Evolutionary conservation across 768 basidiomycete species (phyloP).

Genomic region (Crucibulum laeve): DNA sequence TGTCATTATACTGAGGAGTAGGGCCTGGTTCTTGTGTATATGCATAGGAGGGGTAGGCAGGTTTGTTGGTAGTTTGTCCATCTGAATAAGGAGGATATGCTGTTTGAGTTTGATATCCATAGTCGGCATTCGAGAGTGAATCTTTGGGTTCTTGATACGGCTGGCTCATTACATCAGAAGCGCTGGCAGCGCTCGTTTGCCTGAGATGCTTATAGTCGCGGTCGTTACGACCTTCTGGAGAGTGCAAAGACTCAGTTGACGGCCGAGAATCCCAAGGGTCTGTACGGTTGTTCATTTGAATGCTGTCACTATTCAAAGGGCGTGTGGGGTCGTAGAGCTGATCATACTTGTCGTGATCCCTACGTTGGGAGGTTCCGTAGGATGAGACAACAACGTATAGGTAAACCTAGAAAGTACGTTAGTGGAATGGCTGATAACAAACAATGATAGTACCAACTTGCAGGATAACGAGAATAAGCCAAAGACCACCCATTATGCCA

Average conservation of each 20-base stretch:
- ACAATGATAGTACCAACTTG: conserved; percentile 51
- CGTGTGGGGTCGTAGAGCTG: conserved; percentile 58
- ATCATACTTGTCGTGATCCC: conserved; percentile 80
- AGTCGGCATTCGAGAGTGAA: conserved; percentile 27
- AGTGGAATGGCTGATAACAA: not conserved
- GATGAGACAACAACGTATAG: conserved; percentile 42
- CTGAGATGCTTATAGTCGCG: conserved; percentile 44
- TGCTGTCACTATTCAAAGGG: conserved; percentile 49
- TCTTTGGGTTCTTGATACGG: conserved; percentile 45
- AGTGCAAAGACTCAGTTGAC: conserved; percentile 37
- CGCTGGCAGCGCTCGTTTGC: conserved; percentile 49
- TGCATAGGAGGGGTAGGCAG: conserved; percentile 19
- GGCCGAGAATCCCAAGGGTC: conserved; percentile 70
- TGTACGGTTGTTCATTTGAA: conserved; percentile 58
- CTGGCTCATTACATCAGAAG: conserved; percentile 49
- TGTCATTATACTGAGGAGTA: conserved; percentile 31
- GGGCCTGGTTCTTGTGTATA: conserved; percentile 36
- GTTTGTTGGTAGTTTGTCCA: conserved; percentile 13
- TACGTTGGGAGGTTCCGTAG: conserved; percentile 69
- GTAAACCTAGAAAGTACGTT: conserved; percentile 34
- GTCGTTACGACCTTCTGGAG: conserved; percentile 14
- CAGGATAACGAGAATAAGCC: conserved; percentile 73
- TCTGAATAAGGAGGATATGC: not conserved
- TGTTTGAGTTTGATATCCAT: conserved; percentile 19
- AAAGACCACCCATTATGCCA: conserved; percentile 87